phyloP scores from a whole-genome alignment of 2,329 filamentous ascomycete genomes.

The Cadophora malorum region DNA sequence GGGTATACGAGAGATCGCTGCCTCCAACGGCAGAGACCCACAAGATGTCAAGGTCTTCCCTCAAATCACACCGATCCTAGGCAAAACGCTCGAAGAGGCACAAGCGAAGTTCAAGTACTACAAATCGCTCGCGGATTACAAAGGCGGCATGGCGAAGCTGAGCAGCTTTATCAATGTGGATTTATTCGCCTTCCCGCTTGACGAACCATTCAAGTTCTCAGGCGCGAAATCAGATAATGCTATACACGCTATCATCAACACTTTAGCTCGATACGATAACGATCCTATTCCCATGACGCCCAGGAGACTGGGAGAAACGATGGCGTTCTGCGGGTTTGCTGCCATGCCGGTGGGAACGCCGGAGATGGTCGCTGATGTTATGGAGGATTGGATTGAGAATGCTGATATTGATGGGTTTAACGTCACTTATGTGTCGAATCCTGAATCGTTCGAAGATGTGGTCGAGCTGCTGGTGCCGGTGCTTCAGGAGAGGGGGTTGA shows the following conservation, averaged over 20 bases:
- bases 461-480: slow-evolving; percentile 62
- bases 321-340: slow-evolving; percentile 40
- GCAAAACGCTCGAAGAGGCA: slow-evolving; percentile 69
- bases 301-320: slow-evolving; percentile 16
- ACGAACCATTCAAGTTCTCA: slow-evolving; percentile 25
- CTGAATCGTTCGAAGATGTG: slow-evolving; percentile 65
- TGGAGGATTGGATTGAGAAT: slow-evolving; percentile 71
- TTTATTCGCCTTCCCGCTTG: slow-evolving; percentile 44
- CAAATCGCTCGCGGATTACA: slow-evolving; percentile 59
- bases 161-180: slow-evolving; percentile 77
- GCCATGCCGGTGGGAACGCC: slow-evolving; percentile 45
- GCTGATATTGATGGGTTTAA: slow-evolving; percentile 79
- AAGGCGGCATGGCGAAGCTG: slow-evolving; percentile 71
- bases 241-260: slow-evolving; percentile 25
- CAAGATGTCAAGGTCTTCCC: slow-evolving; percentile 68
- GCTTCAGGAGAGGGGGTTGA: slow-evolving; percentile 61
- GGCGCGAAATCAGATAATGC: slow-evolving; percentile 24
- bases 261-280: too few species aligned
- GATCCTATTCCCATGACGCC: slow-evolving; percentile 24
- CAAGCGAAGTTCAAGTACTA: slow-evolving; percentile 66
- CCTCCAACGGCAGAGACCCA: slow-evolving; percentile 59
- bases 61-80: slow-evolving; percentile 69
- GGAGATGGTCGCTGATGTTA: slow-evolving; percentile 63
- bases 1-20: slow-evolving; percentile 49
- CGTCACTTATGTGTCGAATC: slow-evolving; percentile 69